Conservation (phyloP, 2,329 filamentous ascomycete species). For the Mycosphaerelloides madeirae region DNA sequence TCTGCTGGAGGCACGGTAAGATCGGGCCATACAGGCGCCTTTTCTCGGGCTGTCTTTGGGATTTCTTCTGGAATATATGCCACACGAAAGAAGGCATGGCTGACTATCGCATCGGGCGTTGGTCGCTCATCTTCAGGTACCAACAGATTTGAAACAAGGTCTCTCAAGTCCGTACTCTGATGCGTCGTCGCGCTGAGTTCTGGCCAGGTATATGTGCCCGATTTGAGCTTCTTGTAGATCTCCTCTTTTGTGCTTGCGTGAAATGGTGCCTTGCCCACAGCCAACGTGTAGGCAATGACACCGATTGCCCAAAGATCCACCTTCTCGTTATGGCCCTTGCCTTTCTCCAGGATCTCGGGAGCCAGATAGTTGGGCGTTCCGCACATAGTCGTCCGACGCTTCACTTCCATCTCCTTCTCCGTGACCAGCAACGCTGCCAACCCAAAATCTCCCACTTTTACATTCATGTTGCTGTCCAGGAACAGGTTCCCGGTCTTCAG, state of each 20-base stretch:
- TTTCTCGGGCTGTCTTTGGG: slow-evolving; percentile 41
- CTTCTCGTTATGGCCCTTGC: slow-evolving; percentile 93
- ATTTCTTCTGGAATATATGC: slow-evolving; percentile 64
- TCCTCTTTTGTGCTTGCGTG: slow-evolving; percentile 86
- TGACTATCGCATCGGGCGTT: slow-evolving; percentile 70
- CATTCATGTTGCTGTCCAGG: slow-evolving; percentile 88
- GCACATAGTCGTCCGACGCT: slow-evolving; percentile 84
- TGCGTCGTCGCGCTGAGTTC: slow-evolving; percentile 60
- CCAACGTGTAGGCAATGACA: slow-evolving; percentile 97
- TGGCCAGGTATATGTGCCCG: slow-evolving; percentile 77
- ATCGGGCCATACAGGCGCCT: slow-evolving; percentile 45
- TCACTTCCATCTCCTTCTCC: slow-evolving; percentile 78
- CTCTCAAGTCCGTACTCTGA: slow-evolving; percentile 72
- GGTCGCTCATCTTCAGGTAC: slow-evolving; percentile 71
- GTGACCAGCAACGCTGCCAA: slow-evolving; percentile 87
- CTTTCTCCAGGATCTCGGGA: slow-evolving; percentile 91
- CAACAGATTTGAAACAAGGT: slow-evolving; percentile 70
- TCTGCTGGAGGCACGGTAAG: slow-evolving; percentile 40
- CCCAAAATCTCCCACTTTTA: slow-evolving; percentile 97
- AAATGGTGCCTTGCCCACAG: slow-evolving; percentile 93
- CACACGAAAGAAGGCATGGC: slow-evolving; percentile 72
- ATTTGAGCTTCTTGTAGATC: slow-evolving; percentile 66
- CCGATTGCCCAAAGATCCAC: slow-evolving; percentile 98
- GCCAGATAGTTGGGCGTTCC: slow-evolving; percentile 98
- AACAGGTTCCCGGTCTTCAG: slow-evolving; percentile 98